Conservation (phyloP, 805 yeast species). For the Osmozyma mogii region DNA sequence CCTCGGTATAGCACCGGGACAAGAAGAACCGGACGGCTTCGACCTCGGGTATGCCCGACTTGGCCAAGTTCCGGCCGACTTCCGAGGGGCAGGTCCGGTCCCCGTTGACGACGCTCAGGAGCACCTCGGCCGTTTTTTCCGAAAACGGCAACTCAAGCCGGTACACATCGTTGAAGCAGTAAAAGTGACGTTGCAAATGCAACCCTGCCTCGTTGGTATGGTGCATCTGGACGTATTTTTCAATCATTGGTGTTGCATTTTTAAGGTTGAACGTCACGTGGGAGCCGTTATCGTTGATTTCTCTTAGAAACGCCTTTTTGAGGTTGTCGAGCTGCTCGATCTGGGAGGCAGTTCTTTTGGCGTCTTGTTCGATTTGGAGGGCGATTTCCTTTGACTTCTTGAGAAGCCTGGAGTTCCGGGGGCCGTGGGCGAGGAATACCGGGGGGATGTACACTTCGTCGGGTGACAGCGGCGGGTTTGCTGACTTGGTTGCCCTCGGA, state of each 20-base stretch:
- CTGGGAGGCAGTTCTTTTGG: constrained; percentile 10
- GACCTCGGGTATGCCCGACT: background rate
- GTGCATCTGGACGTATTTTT: constrained; percentile 11
- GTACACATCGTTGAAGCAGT: constrained; percentile 8
- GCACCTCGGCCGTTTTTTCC: background rate
- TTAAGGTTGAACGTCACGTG: constrained; percentile 12
- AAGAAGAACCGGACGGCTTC: too few species aligned
- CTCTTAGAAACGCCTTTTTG: constrained; percentile 14
- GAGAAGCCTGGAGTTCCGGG: constrained; percentile 17
- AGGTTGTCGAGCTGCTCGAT: constrained; percentile 8
- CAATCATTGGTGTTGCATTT: constrained; percentile 14
- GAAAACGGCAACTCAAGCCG: background rate
- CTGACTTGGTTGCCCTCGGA: background rate
- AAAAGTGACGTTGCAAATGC: constrained; percentile 17
- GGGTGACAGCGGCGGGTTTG: too few species aligned
- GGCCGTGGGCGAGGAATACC: constrained; percentile 22
- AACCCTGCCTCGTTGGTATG: constrained; percentile 5
- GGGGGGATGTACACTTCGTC: constrained; percentile 19
- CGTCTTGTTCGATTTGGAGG: constrained; percentile 13
- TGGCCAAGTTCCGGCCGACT: background rate
- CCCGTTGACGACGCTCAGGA: background rate
- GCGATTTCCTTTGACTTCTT: constrained; percentile 14
- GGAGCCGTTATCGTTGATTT: constrained; percentile 27
- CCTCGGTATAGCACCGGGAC: too few species aligned
- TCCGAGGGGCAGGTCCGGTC: background rate